A percentile compares a stretch with the other conserved stretches of the same genome.
These are phyloP conservation scores for Capsicum pubescens DNA, from an alignment of 257 asterid genomes.

Conservation along the genomic window DNA sequence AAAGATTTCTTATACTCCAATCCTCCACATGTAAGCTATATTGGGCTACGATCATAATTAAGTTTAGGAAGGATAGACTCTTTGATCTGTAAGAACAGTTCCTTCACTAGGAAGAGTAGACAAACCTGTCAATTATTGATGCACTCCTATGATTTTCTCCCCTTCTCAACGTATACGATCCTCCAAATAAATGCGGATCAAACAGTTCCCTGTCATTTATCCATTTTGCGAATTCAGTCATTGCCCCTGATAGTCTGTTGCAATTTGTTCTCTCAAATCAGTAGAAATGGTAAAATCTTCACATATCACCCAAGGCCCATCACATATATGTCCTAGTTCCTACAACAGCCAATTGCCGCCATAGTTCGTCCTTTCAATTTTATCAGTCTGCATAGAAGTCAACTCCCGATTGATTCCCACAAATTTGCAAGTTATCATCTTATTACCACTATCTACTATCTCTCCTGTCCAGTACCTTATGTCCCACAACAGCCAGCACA, in stretches of 20 bases:
- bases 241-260: not conserved
- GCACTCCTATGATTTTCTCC: conserved; percentile 14
- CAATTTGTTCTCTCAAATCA: not conserved
- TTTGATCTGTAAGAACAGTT: not conserved
- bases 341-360: not conserved
- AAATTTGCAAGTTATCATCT: conserved; percentile 2
- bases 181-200: not conserved
- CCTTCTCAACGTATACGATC: not conserved
- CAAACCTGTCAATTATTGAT: not conserved
- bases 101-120: not conserved
- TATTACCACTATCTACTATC: not conserved
- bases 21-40: not conserved
- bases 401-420: not conserved
- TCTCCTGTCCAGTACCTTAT: not conserved
- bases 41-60: not conserved
- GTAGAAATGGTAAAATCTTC: not conserved
- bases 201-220: not conserved
- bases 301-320: not conserved
- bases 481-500: not conserved
- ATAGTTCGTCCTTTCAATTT: not conserved
- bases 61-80: not conserved
- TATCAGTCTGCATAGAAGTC: not conserved
- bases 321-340: not conserved
- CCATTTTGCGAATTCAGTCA: not conserved
- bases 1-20: not conserved